Evolutionary conservation across 2,329 filamentous ascomycete genomes (phyloP).

Genomic region (Neopestalotiopsis sp.): DNA sequence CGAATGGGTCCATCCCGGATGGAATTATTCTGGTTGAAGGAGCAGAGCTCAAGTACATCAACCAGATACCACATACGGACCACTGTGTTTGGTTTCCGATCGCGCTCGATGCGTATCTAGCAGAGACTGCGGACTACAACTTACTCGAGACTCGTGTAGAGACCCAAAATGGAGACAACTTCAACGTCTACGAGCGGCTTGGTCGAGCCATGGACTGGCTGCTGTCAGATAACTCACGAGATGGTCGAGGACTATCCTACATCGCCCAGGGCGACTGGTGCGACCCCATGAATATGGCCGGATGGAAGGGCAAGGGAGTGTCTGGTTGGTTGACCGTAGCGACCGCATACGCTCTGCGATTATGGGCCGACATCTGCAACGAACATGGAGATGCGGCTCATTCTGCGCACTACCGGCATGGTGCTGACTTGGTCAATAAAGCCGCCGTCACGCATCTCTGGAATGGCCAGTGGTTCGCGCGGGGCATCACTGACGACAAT

Average conservation of each 20-base stretch:
- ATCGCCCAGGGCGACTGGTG: constrained; percentile 66
- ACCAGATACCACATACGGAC: constrained; percentile 64
- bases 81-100: constrained; percentile 64
- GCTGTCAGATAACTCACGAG: constrained; percentile 46
- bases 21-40: constrained; percentile 58
- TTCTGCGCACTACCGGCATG: constrained; percentile 49
- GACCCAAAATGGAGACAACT: constrained; percentile 47
- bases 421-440: constrained; percentile 51
- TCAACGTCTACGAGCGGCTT: constrained; percentile 59
- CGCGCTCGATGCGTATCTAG: constrained; percentile 58
- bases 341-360: constrained; percentile 55
- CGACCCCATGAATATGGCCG: constrained; percentile 68
- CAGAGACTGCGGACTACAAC: constrained; percentile 58
- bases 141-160: constrained; percentile 50
- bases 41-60: constrained; percentile 64
- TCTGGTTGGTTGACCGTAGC: constrained; percentile 64
- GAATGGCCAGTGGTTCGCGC: constrained; percentile 61
- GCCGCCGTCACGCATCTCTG: constrained; percentile 58
- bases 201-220: constrained; percentile 64
- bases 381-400: constrained; percentile 44
- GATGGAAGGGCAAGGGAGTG: constrained; percentile 60
- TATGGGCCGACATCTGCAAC: constrained; percentile 59
- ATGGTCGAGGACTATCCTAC: constrained; percentile 58
- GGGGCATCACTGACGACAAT: constrained; percentile 61
- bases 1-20: constrained; percentile 62